Evolutionary conservation across 2,329 filamentous ascomycete species (phyloP), one percentile per base, ranked within the genome.

Genomic region (Pestalotiopsis sp.): DNA sequence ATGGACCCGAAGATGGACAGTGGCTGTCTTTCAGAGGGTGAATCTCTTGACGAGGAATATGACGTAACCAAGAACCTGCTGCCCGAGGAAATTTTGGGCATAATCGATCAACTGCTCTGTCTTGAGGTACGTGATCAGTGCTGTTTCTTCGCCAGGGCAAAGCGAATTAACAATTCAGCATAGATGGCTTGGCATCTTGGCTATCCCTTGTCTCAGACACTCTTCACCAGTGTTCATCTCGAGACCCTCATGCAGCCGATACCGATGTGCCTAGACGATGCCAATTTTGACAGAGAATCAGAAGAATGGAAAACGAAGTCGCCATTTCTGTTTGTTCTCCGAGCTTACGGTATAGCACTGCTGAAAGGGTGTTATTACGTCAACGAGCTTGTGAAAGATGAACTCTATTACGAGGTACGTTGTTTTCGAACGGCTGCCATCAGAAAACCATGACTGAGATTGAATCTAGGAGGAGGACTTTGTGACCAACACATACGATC

Each of bases 1-100:
- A 98, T 98, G 93, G 96, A 99, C 76, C 91, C 93, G 1, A 99
- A 98, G 81, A 99, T 99, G 96, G 96, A 99, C 79, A 98, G 94
- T 76, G 96, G 96, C 35, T 94, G 91, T 71, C 84, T 97, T 6
- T 86, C 89, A 22, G 88, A 91, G 7, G 92, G 91, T 38, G 93
- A 97, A 75, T 89, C 90, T n/a, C 87, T 95, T 40, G 93, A 97
- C 68, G 91, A 95, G 70, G 87, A 92, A 64, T 97, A 95, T 78
- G 91, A 97, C 75, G 88, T 94, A 55, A 82, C 88, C 57, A 84
- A 85, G 60, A 82, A 87, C 6, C 81, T 97, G 55, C 83, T 91
- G 14, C 92, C 94, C 0, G 89, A 92, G 73, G 91, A 99, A 79
- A 88, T 97, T 0, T 82, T 99, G 66, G 95, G 96, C 39, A 94